Conservation (phyloP, 305 asterid species). For the Rubia peregrina region DNA sequence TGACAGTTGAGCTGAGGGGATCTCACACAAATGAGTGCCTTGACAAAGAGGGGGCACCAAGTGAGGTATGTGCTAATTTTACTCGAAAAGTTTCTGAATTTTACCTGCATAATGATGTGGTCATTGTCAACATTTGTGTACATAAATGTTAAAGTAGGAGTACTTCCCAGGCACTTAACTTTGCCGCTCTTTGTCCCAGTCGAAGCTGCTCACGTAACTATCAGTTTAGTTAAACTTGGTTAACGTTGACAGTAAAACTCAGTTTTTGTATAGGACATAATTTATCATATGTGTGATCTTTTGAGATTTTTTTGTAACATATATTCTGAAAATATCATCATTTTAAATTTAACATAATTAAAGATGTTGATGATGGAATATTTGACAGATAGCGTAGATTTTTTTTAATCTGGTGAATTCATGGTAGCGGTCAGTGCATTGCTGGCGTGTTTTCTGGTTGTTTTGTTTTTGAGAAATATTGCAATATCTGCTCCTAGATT, state of each 20-base stretch:
- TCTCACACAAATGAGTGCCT: conserved; percentile 82
- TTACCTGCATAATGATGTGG: background rate
- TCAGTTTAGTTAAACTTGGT: background rate
- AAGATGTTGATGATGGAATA: background rate
- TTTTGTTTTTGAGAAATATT: background rate
- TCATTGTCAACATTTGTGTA: background rate
- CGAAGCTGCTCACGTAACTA: background rate
- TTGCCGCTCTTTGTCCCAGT: background rate
- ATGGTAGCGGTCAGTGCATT: background rate
- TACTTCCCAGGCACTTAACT: background rate
- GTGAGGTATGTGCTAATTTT: conserved; percentile 35
- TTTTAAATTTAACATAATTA: background rate
- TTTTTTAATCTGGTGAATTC: background rate
- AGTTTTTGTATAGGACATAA: background rate
- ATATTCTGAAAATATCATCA: no score
- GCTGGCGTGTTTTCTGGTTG: background rate
- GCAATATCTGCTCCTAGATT: background rate
- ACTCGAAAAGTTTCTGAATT: conserved; percentile 3
- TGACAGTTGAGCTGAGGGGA: conserved; percentile 53
- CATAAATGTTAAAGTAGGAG: background rate
- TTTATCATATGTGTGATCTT: background rate
- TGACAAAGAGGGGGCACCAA: conserved; percentile 43
- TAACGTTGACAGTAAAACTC: background rate
- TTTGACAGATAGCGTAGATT: background rate
- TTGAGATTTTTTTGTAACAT: no score